phyloP scores from a whole-genome alignment of 2,329 filamentous ascomycete genomes.

The Colletotrichum karsti region DNA sequence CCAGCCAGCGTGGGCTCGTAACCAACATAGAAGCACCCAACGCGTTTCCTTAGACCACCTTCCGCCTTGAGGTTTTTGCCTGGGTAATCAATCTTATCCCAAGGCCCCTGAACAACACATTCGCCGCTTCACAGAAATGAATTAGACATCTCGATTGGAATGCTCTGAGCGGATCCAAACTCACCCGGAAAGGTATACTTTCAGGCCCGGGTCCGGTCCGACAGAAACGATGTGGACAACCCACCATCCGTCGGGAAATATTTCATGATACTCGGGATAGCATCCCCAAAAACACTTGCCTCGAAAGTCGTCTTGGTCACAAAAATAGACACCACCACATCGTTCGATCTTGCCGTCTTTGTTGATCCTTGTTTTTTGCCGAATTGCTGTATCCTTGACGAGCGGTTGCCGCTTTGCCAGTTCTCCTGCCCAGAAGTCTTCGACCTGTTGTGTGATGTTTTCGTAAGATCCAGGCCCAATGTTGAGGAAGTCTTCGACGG shows the following conservation, averaged over 20 bases:
- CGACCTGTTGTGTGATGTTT: neutral
- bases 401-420: neutral
- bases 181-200: neutral
- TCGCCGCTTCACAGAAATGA: neutral
- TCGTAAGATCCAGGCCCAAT: neutral
- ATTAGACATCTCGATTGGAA: too few species aligned
- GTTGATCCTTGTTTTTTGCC: neutral
- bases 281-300: neutral
- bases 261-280: neutral
- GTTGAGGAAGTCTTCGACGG: neutral
- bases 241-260: neutral
- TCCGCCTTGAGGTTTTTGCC: neutral
- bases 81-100: neutral
- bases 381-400: neutral
- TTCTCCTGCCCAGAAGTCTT: neutral
- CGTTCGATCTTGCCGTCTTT: neutral
- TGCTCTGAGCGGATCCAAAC: neutral
- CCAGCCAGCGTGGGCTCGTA: neutral
- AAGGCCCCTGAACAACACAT: neutral
- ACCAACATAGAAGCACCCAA: neutral
- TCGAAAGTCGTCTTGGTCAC: neutral
- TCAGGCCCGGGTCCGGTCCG: neutral
- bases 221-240: neutral
- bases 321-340: neutral
- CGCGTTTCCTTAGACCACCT: neutral